Base-by-base conservation (phyloP, 2,329 filamentous ascomycete genomes). In the Graphilbum ipis-grandicollis region DNA sequence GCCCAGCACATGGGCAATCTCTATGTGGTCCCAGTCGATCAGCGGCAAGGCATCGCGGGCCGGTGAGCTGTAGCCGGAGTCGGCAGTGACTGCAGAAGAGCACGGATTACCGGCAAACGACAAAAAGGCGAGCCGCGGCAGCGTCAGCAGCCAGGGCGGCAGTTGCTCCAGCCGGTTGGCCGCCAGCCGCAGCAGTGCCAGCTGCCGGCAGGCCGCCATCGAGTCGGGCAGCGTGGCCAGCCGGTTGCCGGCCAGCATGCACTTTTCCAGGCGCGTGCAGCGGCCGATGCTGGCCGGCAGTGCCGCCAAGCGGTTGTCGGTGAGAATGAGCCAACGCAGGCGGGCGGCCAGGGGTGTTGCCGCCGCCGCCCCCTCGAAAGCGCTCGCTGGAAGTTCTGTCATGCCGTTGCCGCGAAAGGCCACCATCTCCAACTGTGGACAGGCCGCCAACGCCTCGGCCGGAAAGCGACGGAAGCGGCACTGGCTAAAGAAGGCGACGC, bases 71-170 rank as follows among this genome's bases (percentile, higher is more conserved):
- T 28, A 28, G 9, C 26, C 26, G 5, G 26, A 28, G 26, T 28
- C 26, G 6, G 46, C 31, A 14, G 41, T 19, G 3, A 31, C 44
- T 47, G 26, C 42, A 43, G 22, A 9, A 14, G 33, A 8, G 43
- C 59, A 65, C 2, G 62, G 60, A 36, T 67, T 66, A 3, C 60
- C 59, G 6, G 61, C 60, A 40, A 64, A 63, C 13, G 60, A 59
- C 30, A 66, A 46, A 37, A 63, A 66, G 0, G 60, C 56, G 13
- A 66, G 50, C 41, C 58, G 55, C 2, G 62, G 62, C 38, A 66
- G 48, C 7, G 48, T 46, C 25, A 63, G 58, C 1, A 66, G 48
- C 60, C 62, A 66, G 9, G 37, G 17, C 3, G 63, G 63, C 15
- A 66, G 46, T 9, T 43, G 28, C 6, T 41, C 36, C 33, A 66